phyloP scores from a whole-genome alignment of 2,329 filamentous ascomycete species.

The Aspergillus melleus region DNA sequence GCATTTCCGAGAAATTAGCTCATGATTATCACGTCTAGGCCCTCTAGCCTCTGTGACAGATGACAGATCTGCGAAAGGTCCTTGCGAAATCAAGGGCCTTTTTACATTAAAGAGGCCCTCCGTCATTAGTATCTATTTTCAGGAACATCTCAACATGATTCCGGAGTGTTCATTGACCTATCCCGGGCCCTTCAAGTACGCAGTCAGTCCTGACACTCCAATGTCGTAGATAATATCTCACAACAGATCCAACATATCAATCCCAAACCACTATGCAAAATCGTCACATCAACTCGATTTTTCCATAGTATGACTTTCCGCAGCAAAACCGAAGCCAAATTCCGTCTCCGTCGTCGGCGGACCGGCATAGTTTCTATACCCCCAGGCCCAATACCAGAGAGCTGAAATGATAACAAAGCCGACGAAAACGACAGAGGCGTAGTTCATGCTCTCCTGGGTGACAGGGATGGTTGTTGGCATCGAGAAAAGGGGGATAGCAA shows the following conservation, averaged over 20 bases:
- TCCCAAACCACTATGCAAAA: background rate
- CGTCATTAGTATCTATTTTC: no score
- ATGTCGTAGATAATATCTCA: background rate
- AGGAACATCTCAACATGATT: no score
- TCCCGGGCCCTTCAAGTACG: no score
- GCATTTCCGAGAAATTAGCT: no score
- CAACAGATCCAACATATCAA: background rate
- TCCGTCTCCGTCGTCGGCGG: slow-evolving; percentile 15
- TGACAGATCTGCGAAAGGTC: no score
- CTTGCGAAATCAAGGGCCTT: no score
- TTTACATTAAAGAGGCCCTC: no score
- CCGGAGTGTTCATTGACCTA: no score
- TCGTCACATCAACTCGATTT: background rate
- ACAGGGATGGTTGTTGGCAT: slow-evolving; percentile 57
- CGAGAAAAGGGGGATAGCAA: slow-evolving; percentile 71
- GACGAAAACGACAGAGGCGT: slow-evolving; percentile 71
- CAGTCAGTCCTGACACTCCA: no score
- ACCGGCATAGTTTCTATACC: slow-evolving; percentile 57
- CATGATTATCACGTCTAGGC: no score
- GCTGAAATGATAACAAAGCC: slow-evolving; percentile 62
- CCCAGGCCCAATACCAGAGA: slow-evolving; percentile 69
- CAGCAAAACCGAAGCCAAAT: background rate
- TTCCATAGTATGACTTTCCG: background rate
- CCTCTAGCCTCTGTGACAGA: no score
- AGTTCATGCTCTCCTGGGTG: slow-evolving; percentile 64